phyloP scores from a whole-genome alignment of 805 yeast genomes.

The Naumovozyma dairenensis region DNA sequence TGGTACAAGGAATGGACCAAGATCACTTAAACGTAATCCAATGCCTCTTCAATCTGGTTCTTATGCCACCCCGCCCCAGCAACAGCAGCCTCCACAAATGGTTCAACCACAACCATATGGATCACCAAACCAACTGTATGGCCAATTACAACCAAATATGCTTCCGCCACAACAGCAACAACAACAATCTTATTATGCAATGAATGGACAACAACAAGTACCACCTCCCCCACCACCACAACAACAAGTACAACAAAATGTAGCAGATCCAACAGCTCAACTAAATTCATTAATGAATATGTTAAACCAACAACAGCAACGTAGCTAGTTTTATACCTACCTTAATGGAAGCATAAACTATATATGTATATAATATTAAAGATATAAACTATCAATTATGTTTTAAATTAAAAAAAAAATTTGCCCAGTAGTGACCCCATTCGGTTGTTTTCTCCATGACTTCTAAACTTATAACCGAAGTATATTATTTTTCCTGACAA shows the following conservation, averaged over 20 bases:
- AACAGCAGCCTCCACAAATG: slow-evolving; percentile 13
- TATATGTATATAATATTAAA: too few species aligned
- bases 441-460: too few species aligned
- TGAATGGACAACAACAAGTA: slow-evolving; percentile 10
- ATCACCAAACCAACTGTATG: slow-evolving; percentile 10
- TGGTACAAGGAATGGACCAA: slow-evolving; percentile 75
- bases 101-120: slow-evolving; percentile 3
- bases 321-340: neutral
- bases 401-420: too few species aligned
- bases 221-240: slow-evolving; percentile 16
- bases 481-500: too few species aligned
- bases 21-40: slow-evolving; percentile 54
- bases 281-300: slow-evolving; percentile 35
- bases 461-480: too few species aligned
- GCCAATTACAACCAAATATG: slow-evolving; percentile 14
- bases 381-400: too few species aligned
- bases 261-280: slow-evolving; percentile 32
- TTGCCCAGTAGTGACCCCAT: too few species aligned
- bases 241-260: slow-evolving; percentile 16
- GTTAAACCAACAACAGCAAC: slow-evolving; percentile 31
- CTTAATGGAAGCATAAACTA: neutral
- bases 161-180: slow-evolving; percentile 13
- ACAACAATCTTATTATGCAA: slow-evolving; percentile 5
- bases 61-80: slow-evolving; percentile 26
- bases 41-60: too few species aligned